Base-by-base conservation (phyloP, 2,329 filamentous ascomycete genomes). In the Macrophomina pseudophaseolina region DNA sequence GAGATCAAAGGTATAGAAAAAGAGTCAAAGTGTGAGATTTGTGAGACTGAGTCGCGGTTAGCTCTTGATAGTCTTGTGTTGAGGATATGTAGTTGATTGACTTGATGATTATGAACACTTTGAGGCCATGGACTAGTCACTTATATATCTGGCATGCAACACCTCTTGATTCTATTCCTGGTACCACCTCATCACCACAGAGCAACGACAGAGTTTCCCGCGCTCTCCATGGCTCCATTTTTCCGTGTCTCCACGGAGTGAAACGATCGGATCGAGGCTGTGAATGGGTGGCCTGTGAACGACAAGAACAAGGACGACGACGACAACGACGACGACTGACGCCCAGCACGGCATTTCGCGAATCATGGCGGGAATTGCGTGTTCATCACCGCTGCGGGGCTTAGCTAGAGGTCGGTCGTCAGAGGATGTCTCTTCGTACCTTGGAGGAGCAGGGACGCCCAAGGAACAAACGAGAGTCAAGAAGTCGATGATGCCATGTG, bases 81-180 rank as follows among this genome's bases (percentile, higher is more conserved):
- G 35, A 54, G 1, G 8, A 32, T 18, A 16, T 42, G 53, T 8
- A 30, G 30, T 35, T 28, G 12, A 58, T 44, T 28, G 35, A 30
- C 18, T 42, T 44, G 35, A 40, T 58, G 35, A 7, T 58, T 2
- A 32, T 30, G 53, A 58, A 28, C 23, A 42, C 11, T 42, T 42
- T 6, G 3, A 44, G 18, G 6, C 5, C 4, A 40, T 9, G 53
- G 18, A 16, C 18, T 6, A 23, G 23, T 23, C 23, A 12, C 23
- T 58, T 58, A 58, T 58, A 58, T 58, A 32, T 11, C 38, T 32
- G 35, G 35, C 35, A 14, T 30, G 28, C 53, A 28, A 30, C 53
- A 38, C 32, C 16, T n/a, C 33, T 54, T 18, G 52, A 35, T 1
- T 58, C 53, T 42, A 42, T 58, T 58, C 38, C 12, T 30, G 53